Base-by-base conservation (phyloP, 768 basidiomycete species). In the Pleurotus eryngii region DNA sequence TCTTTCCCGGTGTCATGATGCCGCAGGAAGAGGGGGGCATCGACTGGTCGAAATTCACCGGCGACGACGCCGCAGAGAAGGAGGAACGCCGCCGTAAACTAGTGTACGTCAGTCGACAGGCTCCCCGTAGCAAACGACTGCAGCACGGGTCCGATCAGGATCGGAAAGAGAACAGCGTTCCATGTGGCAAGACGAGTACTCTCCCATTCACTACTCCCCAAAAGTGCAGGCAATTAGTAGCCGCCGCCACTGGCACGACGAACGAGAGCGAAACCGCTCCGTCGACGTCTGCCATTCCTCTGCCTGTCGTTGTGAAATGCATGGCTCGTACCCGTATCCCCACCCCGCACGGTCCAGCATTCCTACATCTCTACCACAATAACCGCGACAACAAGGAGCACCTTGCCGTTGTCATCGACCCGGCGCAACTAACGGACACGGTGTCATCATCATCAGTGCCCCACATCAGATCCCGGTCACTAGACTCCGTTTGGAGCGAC, bases 261-360 rank as follows among this genome's bases (percentile, higher is more conserved):
- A 51, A 45, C 60, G 57, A 63, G 56, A 60, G 64, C 51, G 72
- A 70, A 30, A 50, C 55, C 55, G 64, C n/a, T 35, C 63, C 42
- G 12, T 63, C 46, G 20, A 42, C 67, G 8, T 55, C 67, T 18
- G 46, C 70, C 5, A 49, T 64, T 9, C 64, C 70, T 47, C 59
- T 68, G 15, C 73, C 72, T 56, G 72, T 91, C n/a, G 76, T 85
- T 56, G 90, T 98, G 26, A 87, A 85, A 69, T 99, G 97, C 71
- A 92, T 96, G 86, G 97, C 94, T 11, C 90, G 97, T 57, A 98
- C 97, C 3, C 89, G 97, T 57, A 92, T 98, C 69, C 97, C 97
- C 42, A 99, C 97, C 0, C 92, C 92, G 0, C 92, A 98, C 64
- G 96, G 95, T 4, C 86, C 91, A 11, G 85, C 88, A 15, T 98